phyloP scores from a whole-genome alignment of 352 stramenopile species.

The Pythium volutum region DNA sequence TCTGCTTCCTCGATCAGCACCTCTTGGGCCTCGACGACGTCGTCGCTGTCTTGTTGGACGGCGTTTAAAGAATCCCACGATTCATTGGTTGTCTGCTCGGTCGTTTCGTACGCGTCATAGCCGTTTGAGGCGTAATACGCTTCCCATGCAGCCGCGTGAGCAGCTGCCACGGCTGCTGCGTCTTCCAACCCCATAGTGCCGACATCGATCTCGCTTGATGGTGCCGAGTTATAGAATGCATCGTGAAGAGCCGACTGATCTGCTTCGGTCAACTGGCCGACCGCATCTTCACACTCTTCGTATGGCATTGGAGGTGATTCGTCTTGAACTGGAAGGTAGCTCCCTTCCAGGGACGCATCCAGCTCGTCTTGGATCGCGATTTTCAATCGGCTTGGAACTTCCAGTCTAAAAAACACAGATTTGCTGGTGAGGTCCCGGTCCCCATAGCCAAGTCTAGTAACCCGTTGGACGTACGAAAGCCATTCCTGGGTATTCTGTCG shows the following conservation, averaged over 20 bases:
- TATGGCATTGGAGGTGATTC: not conserved
- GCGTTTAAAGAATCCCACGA: not conserved
- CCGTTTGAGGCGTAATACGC: slow-evolving; percentile 23
- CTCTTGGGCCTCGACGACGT: slow-evolving; percentile 42
- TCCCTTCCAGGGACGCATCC: slow-evolving; percentile 27
- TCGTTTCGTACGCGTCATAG: slow-evolving; percentile 10
- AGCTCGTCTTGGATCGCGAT: slow-evolving; percentile 65
- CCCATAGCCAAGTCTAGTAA: not conserved
- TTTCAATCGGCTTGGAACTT: slow-evolving; percentile 54
- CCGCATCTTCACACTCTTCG: not conserved
- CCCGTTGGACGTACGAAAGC: slow-evolving; percentile 38
- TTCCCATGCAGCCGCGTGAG: slow-evolving; percentile 22
- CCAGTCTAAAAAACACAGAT: slow-evolving; percentile 30
- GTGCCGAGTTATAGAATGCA: not conserved
- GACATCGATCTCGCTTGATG: not conserved
- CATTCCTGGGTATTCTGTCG: slow-evolving; percentile 39
- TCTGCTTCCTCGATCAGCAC: slow-evolving; percentile 35
- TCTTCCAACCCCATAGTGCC: not conserved
- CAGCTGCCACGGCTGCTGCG: not conserved
- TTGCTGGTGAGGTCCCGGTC: not conserved
- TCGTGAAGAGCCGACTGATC: not conserved
- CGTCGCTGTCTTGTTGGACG: not conserved
- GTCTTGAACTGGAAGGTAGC: slow-evolving; percentile 4
- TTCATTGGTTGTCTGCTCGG: not conserved
- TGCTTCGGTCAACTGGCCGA: too few relatives aligned